Evolutionary conservation across 1,284 basidiomycete species (phyloP), one percentile per base, ranked within the genome.

Genomic region (Cyathus pygmaeus): DNA sequence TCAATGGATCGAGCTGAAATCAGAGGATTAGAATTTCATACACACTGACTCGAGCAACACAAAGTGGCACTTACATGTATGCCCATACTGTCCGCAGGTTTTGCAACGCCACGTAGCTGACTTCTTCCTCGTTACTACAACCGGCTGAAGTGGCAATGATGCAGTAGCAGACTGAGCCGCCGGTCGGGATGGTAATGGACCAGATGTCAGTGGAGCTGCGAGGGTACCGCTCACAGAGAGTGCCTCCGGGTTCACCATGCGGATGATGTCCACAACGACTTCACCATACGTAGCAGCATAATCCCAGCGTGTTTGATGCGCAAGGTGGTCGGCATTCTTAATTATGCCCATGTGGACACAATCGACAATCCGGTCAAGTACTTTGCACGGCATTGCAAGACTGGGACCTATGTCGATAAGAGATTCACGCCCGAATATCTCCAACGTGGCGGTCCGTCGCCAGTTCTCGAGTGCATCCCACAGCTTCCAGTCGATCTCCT

Each of bases 311-410:
- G 59, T 57, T 52, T 60, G 55, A 23, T 26, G 41, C 29, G 10
- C 9, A 13, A 60, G 33, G 11, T 51, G 29, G 23, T 11, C 55
- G 5, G 15, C 10, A 24, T 26, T 21, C 2, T 10, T 19, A 2
- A 60, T 57, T 29, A 57, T 52, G 46, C 17, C 7, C 21, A 23
- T n/a, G 46, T 57, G 55, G 2, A 47, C 59, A 52, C 59, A 51
- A 2, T 36, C 29, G 21, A 57, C 47, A 39, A 60, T 60, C 30
- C 59, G 59, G 30, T 56, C 53, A 15, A 60, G 29, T 13, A 57
- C n/a, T 2, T 57, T 47, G 23, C 31, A 26, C 9, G 46, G 55
- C 42, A 60, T 26, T 21, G 57, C 27, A 3, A 60, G 53, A 27
- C 46, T 9, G 15, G 59, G 31, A 3, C 59, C 59, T n/a, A 57